phyloP scores from a whole-genome alignment of 345 rosid species.

The Brassica nigra region DNA sequence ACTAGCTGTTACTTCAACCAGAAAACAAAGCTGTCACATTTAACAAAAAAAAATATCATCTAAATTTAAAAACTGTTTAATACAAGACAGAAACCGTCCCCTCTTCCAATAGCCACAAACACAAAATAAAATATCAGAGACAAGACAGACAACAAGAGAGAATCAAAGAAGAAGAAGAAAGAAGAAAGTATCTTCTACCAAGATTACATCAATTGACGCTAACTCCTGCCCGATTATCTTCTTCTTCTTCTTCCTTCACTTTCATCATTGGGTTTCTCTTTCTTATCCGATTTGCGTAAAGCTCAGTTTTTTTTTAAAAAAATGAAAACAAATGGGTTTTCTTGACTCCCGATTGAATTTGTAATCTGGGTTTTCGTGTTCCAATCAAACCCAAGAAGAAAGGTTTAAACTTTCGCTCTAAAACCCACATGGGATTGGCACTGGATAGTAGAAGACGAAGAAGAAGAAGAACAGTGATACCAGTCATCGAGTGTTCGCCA shows the following conservation, averaged over 20 bases:
- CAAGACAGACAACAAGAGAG: background rate
- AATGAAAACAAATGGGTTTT: background rate
- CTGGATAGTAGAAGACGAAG: constrained; percentile 34
- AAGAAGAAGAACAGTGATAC: constrained; percentile 15
- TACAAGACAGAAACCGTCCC: background rate
- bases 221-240: background rate
- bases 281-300: background rate
- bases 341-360: background rate
- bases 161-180: constrained; percentile 2
- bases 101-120: constrained; percentile 28
- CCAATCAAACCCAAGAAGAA: constrained; percentile 21
- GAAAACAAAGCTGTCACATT: background rate
- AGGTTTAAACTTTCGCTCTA: constrained; percentile 4
- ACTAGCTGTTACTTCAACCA: background rate
- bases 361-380: constrained; percentile 11
- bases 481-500: constrained; percentile 25
- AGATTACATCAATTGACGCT: constrained; percentile 10
- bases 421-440: constrained; percentile 73
- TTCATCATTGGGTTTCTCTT: background rate
- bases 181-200: background rate
- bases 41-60: background rate
- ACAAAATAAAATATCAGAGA: constrained; percentile 7
- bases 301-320: background rate
- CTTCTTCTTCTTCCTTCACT: background rate
- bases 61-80: background rate